Conservation (phyloP, 2,329 filamentous ascomycete genomes). For the Pseudocercospora fuligena region DNA sequence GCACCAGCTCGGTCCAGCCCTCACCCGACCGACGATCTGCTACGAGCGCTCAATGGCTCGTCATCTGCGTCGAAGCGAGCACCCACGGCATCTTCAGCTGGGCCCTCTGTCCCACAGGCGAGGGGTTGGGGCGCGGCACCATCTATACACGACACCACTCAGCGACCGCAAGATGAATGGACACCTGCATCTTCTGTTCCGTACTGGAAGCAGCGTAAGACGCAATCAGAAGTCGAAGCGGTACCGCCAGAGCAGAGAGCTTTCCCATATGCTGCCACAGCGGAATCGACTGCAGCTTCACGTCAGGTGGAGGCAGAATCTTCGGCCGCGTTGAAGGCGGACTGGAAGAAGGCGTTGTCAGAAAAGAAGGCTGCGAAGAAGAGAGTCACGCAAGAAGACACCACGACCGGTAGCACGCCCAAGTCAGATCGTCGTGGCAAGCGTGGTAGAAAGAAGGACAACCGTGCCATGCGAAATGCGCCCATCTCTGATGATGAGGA, state of each 20-base stretch:
- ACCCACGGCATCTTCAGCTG: not conserved
- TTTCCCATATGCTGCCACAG: constrained; percentile 23
- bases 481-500: constrained; percentile 56
- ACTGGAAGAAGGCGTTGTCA: constrained; percentile 30
- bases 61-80: not conserved
- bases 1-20: constrained; percentile 31
- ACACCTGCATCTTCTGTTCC: constrained; percentile 33
- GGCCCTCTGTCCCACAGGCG: not conserved
- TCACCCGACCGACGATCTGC: constrained; percentile 34
- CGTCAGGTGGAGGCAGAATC: constrained; percentile 22
- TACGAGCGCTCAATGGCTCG: constrained; percentile 26
- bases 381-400: constrained; percentile 8
- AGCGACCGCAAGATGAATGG: constrained; percentile 27
- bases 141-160: constrained; percentile 25
- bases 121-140: constrained; percentile 32
- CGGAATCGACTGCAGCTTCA: constrained; percentile 29
- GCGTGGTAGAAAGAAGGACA: constrained; percentile 41
- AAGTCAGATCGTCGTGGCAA: constrained; percentile 34
- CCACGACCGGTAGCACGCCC: constrained; percentile 15
- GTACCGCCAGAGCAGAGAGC: constrained; percentile 20
- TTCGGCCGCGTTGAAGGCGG: constrained; percentile 33
- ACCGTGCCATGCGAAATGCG: constrained; percentile 27
- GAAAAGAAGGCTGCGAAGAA: constrained; percentile 35
- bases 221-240: constrained; percentile 32
- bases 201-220: constrained; percentile 35